These are phyloP conservation scores for Ganoderma meredithae DNA, from an alignment of 1,284 basidiomycete species.

Conservation along the genomic window DNA sequence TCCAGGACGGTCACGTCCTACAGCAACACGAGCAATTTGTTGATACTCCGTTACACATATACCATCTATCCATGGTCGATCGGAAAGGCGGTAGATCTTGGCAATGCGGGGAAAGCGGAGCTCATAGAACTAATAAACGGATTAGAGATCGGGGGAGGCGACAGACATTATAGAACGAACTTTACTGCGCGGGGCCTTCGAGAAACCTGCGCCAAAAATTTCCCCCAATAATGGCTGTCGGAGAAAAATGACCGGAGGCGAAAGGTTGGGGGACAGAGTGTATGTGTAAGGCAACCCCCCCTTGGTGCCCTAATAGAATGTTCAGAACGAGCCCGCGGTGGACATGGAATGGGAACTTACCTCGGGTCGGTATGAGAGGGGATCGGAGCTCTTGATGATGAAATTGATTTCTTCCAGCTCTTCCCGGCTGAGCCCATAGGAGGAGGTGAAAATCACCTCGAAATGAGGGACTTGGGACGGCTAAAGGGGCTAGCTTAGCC, in stretches of 20 bases:
- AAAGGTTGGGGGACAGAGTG: constrained; percentile 54
- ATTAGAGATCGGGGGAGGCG: constrained; percentile 15
- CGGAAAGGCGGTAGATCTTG: constrained; percentile 66
- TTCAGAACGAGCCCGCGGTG: neutral
- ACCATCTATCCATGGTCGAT: constrained; percentile 70
- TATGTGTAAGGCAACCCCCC: constrained; percentile 59
- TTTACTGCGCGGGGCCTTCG: constrained; percentile 61
- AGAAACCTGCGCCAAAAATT: constrained; percentile 84
- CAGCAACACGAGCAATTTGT: constrained; percentile 54
- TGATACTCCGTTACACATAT: constrained; percentile 56
- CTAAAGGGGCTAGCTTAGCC: constrained; percentile 38
- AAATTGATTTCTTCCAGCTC: constrained; percentile 77
- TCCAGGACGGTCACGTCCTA: constrained; percentile 56
- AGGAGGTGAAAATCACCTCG: constrained; percentile 74
- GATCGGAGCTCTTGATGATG: constrained; percentile 59
- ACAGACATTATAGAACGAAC: constrained; percentile 46
- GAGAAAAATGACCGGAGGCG: constrained; percentile 65
- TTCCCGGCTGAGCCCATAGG: constrained; percentile 74
- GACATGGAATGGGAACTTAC: constrained; percentile 11
- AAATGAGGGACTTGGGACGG: constrained; percentile 61
- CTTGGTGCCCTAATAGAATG: constrained; percentile 18
- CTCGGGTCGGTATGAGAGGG: constrained; percentile 40
- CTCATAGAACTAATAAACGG: constrained; percentile 71
- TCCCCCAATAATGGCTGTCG: constrained; percentile 73
- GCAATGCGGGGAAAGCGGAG: constrained; percentile 82